Evolutionary conservation across 345 rosid genomes (phyloP), one percentile per base, ranked within the genome.

Genomic region (Balakata baccata): DNA sequence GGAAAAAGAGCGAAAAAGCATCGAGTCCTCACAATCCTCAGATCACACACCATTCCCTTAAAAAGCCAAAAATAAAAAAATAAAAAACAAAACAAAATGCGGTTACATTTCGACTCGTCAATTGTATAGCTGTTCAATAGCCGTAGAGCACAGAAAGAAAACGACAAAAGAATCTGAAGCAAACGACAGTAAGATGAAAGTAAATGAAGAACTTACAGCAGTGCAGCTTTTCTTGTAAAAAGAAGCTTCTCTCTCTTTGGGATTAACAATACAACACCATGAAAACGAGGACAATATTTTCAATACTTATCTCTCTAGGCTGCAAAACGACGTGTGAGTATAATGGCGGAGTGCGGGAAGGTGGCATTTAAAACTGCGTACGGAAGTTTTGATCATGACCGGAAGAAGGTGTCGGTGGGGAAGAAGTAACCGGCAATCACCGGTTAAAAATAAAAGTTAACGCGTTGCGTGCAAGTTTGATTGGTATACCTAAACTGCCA

Each of bases 361-460:
- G 34, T n/a, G 75, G 72, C 68, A 68, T 79, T 82, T 79, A 66
- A 82, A 82, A 76, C 20, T 38, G 0, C 11, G 64, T 41, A 66
- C 64, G 43, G 72, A 38, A 3, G 11, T 2, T 29, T 1, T 11
- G 47, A 7, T 0, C 0, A 68, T 68, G 45, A 76, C 82, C 72
- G 78, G 73, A 70, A 14, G 22, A 60, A 74, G 67, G 41, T 80
- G 85, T 82, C 84, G 84, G 87, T 85, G 78, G 70, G 0, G 71
- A 14, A 68, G 4, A 22, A 3, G 64, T 63, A 65, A 76, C 82
- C 65, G 85, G 78, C 43, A 8, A 51, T 63, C 13, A 10, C 87
- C 83, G 74, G 88, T 85, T 13, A 2, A n/a, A 11, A n/a, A n/a
- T n/a, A n/a, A n/a, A n/a, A 8, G 7, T 29, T 68, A 23, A 51